phyloP scores from a whole-genome alignment of 164 flowering plant genomes.

The Magnolia kwangsiensis region DNA sequence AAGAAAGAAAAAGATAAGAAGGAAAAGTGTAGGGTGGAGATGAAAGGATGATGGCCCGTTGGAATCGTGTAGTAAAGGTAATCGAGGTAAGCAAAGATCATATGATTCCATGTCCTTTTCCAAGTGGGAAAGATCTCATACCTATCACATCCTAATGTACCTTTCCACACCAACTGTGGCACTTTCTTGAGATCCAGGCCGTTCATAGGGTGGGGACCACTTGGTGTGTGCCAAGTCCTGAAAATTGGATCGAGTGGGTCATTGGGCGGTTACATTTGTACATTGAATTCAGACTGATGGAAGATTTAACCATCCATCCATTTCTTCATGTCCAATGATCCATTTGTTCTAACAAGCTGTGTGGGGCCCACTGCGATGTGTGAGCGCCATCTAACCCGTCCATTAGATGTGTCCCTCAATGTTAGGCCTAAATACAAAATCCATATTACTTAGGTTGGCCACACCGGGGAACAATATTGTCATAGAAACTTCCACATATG shows the following conservation, averaged over 20 bases:
- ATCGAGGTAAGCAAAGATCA: conserved; percentile 3
- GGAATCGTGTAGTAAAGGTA: conserved; percentile 3
- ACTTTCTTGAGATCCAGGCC: not conserved
- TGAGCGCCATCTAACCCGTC: too few relatives aligned
- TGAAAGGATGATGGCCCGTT: conserved; percentile 5
- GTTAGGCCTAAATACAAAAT: too few relatives aligned
- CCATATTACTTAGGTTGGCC: too few relatives aligned
- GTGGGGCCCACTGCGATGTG: too few relatives aligned
- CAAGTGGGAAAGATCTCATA: not conserved
- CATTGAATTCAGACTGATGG: not conserved
- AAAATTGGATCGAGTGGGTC: too few relatives aligned
- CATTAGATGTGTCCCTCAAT: too few relatives aligned
- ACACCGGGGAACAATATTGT: too few relatives aligned
- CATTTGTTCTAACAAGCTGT: too few relatives aligned
- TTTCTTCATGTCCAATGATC: too few relatives aligned
- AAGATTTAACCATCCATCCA: too few relatives aligned
- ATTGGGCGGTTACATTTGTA: not conserved
- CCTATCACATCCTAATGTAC: not conserved
- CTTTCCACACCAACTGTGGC: not conserved
- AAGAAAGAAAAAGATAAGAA: not conserved
- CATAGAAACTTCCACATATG: too few relatives aligned
- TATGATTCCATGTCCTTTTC: conserved; percentile 9
- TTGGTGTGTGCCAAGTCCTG: not conserved
- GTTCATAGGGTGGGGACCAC: not conserved
- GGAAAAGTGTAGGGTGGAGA: not conserved